A percentile compares a stretch with the other conserved stretches of the same genome.
Conservation (phyloP, 139 green algal species). For the Auxenochlorella protothecoides region DNA sequence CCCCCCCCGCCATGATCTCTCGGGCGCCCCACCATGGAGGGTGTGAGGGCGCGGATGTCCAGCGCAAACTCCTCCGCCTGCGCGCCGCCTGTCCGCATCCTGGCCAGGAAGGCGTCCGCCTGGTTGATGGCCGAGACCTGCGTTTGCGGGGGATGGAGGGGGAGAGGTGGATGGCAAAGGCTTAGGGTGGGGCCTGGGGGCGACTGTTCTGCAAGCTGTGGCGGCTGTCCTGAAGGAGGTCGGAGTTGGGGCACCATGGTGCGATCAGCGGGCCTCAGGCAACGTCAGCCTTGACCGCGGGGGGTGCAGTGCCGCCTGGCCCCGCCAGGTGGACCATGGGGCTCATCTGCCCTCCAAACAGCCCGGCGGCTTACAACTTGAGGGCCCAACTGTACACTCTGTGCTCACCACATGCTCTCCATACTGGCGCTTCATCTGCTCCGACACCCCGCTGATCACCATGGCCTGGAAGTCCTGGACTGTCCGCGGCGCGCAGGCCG, state of each 20-base stretch:
- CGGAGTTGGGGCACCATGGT: no score
- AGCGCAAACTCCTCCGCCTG: conserved; percentile 26
- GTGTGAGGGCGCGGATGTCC: background rate
- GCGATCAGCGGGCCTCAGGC: no score
- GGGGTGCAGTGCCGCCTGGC: background rate
- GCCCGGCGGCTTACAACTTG: background rate
- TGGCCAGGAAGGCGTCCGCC: conserved; percentile 20
- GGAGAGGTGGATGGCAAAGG: no score
- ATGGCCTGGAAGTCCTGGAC: conserved; percentile 3
- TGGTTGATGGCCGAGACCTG: conserved; percentile 7
- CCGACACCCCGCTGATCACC: conserved; percentile 9
- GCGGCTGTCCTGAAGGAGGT: no score
- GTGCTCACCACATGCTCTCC: conserved; percentile 10
- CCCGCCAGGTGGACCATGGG: background rate
- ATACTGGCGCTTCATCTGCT: conserved; percentile 20
- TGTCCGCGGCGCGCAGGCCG: background rate
- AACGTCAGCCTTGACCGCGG: background rate
- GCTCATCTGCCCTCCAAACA: background rate
- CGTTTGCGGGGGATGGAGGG: no score
- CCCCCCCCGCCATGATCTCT: no score
- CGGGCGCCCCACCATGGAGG: no score
- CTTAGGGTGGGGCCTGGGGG: no score
- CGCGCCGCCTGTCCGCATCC: conserved; percentile 2
- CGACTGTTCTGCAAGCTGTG: no score
- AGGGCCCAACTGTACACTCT: no score